A percentile compares a stretch with the other conserved stretches of the same genome.
Conservation (phyloP, 2,329 filamentous ascomycete genomes). For the Epichloe amarillans region DNA sequence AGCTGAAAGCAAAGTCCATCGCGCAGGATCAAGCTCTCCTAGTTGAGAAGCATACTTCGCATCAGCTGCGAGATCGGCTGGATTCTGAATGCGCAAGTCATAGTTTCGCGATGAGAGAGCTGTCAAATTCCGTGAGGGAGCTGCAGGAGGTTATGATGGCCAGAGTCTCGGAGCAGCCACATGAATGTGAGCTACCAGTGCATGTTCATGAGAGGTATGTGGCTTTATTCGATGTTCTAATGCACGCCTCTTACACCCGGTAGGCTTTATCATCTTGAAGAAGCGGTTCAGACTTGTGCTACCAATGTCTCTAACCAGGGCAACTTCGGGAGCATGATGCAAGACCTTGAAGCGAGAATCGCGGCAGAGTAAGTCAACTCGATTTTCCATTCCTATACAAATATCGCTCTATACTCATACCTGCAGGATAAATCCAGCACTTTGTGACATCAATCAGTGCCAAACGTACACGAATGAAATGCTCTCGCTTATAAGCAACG, state of each 20-base stretch:
- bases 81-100: not conserved
- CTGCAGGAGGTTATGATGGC: not conserved
- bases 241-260: not conserved
- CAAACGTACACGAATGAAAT: conserved; percentile 3
- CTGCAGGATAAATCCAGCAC: conserved; percentile 3
- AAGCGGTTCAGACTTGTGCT: not conserved
- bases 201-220: conserved; percentile 1
- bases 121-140: not conserved
- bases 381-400: not conserved
- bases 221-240: not conserved
- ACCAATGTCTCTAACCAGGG: not conserved
- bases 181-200: not conserved
- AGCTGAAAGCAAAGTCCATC: conserved; percentile 11
- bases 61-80: not conserved
- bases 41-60: not conserved
- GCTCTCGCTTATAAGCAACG: conserved; percentile 1
- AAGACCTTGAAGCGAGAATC: conserved; percentile 2
- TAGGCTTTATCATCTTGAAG: conserved; percentile 4
- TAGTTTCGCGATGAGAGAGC: not conserved
- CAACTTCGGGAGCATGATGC: not conserved
- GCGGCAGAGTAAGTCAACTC: conserved; percentile 1
- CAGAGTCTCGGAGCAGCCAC: not conserved
- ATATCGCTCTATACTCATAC: not conserved
- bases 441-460: not conserved
- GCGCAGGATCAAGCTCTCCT: conserved; percentile 9